These are phyloP conservation scores for Podospora pseudocomata DNA, from an alignment of 495 filamentous ascomycete genomes.

Conservation along the genomic window DNA sequence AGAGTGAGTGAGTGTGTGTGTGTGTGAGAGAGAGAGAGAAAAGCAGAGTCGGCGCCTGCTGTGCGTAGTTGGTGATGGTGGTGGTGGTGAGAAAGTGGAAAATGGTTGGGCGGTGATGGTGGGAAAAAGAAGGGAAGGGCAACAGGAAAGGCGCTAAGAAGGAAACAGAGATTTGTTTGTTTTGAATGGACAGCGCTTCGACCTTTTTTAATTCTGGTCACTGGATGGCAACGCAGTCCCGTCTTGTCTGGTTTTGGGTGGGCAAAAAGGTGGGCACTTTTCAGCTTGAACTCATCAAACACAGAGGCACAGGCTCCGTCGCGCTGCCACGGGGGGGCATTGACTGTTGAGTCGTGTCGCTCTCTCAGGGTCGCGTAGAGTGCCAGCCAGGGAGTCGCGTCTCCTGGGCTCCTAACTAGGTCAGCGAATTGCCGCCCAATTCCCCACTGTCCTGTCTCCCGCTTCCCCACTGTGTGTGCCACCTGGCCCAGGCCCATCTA, in stretches of 20 bases:
- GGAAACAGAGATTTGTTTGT: conserved; percentile 8
- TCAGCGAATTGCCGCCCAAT: conserved; percentile 8
- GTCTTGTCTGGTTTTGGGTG: background rate
- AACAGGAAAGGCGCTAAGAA: background rate
- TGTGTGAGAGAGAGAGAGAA: background rate
- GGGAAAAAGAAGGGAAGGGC: background rate
- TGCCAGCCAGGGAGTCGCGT: conserved; percentile 17
- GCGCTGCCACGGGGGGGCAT: conserved; percentile 1
- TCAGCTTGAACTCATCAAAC: conserved; percentile 3
- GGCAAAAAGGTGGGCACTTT: conserved; percentile 13
- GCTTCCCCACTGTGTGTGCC: background rate
- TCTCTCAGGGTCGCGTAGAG: conserved; percentile 27
- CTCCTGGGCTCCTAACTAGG: background rate
- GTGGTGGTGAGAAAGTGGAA: background rate
- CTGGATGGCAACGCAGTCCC: background rate
- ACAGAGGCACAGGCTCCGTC: background rate
- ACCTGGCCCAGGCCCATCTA: background rate
- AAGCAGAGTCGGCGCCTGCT: background rate
- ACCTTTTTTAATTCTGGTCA: background rate
- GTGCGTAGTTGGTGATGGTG: background rate
- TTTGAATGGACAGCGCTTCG: background rate
- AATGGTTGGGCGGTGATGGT: background rate
- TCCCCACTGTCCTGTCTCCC: conserved; percentile 3
- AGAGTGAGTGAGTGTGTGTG: no score
- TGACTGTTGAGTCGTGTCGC: conserved; percentile 15